A percentile compares a stretch with the other conserved stretches of the same genome.
phyloP scores from a whole-genome alignment of 371 early-diverging fungal species.

The Actinomortierella wolfii region DNA sequence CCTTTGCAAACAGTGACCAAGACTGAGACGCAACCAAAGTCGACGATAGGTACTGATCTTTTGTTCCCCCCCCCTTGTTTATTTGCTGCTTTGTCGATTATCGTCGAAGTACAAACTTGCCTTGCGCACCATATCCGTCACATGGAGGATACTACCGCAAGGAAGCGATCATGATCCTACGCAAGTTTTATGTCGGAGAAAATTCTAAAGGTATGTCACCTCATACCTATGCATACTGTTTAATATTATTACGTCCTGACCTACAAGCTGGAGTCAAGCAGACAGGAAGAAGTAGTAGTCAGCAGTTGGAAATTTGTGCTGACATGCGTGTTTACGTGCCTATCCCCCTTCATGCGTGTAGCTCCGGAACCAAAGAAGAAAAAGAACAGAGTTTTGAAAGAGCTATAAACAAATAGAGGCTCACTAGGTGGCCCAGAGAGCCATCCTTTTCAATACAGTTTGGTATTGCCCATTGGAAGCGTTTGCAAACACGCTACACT shows the following conservation, averaged over 20 bases:
- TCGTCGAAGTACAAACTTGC: slow-evolving; percentile 23
- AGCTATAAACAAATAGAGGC: slow-evolving; percentile 22
- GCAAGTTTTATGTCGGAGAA: slow-evolving; percentile 91
- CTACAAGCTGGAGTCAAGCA: no score
- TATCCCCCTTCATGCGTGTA: slow-evolving; percentile 25
- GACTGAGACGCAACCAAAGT: neutral
- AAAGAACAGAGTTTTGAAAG: slow-evolving; percentile 75
- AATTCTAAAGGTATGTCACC: slow-evolving; percentile 74
- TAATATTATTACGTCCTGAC: no score
- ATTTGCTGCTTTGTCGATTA: slow-evolving; percentile 9
- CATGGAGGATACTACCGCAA: slow-evolving; percentile 75
- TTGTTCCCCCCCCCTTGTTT: neutral
- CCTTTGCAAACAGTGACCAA: neutral
- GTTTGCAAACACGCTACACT: no score
- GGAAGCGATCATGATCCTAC: slow-evolving; percentile 84
- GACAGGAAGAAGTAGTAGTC: no score
- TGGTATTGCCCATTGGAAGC: no score
- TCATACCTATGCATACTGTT: neutral
- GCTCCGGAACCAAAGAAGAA: slow-evolving; percentile 92
- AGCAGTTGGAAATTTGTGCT: no score
- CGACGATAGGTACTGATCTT: neutral
- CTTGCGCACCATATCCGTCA: slow-evolving; percentile 56
- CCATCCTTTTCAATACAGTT: no score
- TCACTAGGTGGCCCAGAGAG: no score
- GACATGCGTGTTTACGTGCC: no score